These are phyloP conservation scores for Citropsis articulata DNA, from an alignment of 345 rosid species.

Conservation along the genomic window DNA sequence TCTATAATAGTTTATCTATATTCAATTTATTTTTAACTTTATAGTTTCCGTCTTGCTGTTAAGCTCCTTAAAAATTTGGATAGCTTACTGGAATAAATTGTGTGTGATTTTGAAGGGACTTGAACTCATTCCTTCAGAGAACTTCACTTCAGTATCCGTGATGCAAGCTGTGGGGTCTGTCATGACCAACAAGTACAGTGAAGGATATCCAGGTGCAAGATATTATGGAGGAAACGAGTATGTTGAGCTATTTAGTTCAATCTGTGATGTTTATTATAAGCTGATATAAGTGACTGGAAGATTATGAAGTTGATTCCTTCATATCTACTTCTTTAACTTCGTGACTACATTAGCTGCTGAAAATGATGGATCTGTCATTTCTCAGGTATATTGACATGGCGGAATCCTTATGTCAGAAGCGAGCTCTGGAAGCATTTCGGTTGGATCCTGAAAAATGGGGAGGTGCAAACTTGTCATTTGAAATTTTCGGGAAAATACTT, in stretches of 20 bases:
- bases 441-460: constrained; percentile 99
- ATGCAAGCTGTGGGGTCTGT: constrained; percentile 99
- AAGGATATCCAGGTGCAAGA: constrained; percentile 99
- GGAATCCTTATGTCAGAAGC: constrained; percentile 88
- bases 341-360: constrained; percentile 5
- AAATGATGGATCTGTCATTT: constrained; percentile 20
- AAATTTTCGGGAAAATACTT: neutral
- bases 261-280: neutral
- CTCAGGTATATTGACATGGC: constrained; percentile 98
- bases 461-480: constrained; percentile 43
- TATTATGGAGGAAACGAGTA: constrained; percentile 99
- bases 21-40: neutral
- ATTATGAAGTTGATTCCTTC: neutral
- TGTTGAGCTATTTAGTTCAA: constrained; percentile 9
- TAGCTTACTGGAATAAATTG: neutral
- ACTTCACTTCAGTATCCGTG: constrained; percentile 95
- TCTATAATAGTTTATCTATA: neutral
- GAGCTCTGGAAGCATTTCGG: constrained; percentile 90
- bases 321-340: neutral
- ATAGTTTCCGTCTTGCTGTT: neutral
- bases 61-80: neutral
- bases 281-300: neutral
- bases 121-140: constrained; percentile 98
- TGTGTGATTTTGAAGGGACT: constrained; percentile 63
- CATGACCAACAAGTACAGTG: constrained; percentile 99